Percentiles rank a stretch among this genome's conserved stretches.
Evolutionary conservation across 139 green algal species (phyloP).

Genomic region (Closterium sp.): DNA sequence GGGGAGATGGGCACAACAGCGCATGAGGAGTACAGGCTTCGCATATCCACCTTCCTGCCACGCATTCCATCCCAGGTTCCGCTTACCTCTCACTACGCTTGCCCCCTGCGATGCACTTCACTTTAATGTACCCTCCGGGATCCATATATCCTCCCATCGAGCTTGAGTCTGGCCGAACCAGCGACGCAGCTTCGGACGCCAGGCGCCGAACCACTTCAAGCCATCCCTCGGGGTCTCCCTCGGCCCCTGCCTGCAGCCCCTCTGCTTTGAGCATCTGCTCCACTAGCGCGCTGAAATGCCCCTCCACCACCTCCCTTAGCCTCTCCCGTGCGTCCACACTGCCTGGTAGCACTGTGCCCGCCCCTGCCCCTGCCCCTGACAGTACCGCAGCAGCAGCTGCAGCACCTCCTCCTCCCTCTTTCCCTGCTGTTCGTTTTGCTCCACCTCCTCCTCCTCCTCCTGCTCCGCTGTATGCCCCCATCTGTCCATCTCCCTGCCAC

Average conservation of each 20-base stretch:
- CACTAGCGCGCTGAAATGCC: slow-evolving; percentile 45
- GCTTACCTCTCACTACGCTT: slow-evolving; percentile 36
- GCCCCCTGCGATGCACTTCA: slow-evolving; percentile 45
- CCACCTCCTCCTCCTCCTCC: not conserved
- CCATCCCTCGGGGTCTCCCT: slow-evolving; percentile 8
- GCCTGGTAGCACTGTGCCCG: not conserved
- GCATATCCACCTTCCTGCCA: too few species aligned
- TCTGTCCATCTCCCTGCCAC: not conserved
- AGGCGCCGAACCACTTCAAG: slow-evolving; percentile 26
- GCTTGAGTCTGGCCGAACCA: slow-evolving; percentile 25
- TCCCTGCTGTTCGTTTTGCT: not conserved
- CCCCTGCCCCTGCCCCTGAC: not conserved
- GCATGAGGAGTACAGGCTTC: too few species aligned
- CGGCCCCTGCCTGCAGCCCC: not conserved
- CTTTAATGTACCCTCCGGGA: slow-evolving; percentile 44
- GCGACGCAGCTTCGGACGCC: slow-evolving; percentile 14
- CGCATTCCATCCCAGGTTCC: too few species aligned
- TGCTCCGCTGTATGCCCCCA: not conserved
- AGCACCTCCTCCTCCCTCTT: not conserved
- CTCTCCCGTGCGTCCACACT: slow-evolving; percentile 5
- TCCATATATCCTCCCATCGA: slow-evolving; percentile 40
- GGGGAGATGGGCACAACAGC: too few species aligned
- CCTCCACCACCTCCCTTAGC: slow-evolving; percentile 41
- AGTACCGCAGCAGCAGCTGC: not conserved
- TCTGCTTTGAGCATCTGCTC: slow-evolving; percentile 37